Evolutionary conservation across 805 yeast species (phyloP), one percentile per base, ranked within the genome.

Genomic region (Yamadazyma paraphyllophila): DNA sequence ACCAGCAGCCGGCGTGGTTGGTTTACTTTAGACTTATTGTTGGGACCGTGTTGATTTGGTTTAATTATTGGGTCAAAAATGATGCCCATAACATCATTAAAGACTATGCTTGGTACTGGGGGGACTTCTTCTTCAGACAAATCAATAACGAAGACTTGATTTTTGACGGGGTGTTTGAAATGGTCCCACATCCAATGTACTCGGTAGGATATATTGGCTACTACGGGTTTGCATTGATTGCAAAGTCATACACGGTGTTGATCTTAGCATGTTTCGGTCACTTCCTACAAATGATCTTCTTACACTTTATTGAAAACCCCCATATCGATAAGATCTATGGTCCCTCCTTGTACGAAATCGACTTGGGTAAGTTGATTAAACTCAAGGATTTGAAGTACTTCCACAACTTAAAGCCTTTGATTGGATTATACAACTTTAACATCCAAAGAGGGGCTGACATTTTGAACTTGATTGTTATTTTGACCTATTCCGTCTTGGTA

Each of bases 61-160:
- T 88, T 69, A 88, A 88, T 59, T 70, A 85, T 25, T 85, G 94
- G 90, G 96, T 88, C 39, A 88, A 88, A 61, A 67, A 87, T 17
- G 91, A 88, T 62, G 96, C 96, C 29, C 96, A 88, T 62, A 77
- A 90, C 53, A 90, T 88, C 14, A 90, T 88, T 48, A 87, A 88
- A 62, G 96, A 88, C 60, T 88, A 82, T 60, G 96, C 96, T 9
- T 88, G 96, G 96, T 88, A 88, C 64, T 88, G 96, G 96, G 96
- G 96, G 24, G 96, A 88, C 65, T 88, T 88, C 67, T 88, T 88
- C 75, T 88, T 88, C 67, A 70, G 89, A 44, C 86, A 85, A 60
- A 67, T 70, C 52, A 71, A 71, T 53, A 80, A 78, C 51, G 79
- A 74, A 60, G 83, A 84, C 47, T 74, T 88, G 56, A 83, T 87